A percentile compares a stretch with the other conserved stretches of the same genome.
phyloP scores from a whole-genome alignment of 2,329 filamentous ascomycete genomes.

The Waltergamsia citrina region DNA sequence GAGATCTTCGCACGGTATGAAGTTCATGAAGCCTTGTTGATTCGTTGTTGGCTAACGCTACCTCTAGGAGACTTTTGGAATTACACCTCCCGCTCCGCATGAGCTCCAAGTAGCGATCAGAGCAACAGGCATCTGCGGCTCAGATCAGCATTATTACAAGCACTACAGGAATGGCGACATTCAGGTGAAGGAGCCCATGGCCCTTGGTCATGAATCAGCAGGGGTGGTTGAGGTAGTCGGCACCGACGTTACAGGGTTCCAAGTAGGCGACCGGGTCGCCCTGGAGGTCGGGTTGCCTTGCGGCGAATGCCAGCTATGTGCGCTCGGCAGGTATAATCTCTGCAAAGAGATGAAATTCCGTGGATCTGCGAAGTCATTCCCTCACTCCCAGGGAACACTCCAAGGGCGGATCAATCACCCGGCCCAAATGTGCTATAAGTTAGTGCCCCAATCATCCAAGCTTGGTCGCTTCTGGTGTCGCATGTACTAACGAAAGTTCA shows the following conservation, averaged over 20 bases:
- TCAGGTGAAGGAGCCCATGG: constrained; percentile 56
- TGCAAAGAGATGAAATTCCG: constrained; percentile 47
- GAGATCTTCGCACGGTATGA: constrained; percentile 4
- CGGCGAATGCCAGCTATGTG: constrained; percentile 39
- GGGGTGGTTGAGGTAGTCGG: constrained; percentile 63
- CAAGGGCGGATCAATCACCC: constrained; percentile 48
- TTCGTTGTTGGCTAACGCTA: background rate
- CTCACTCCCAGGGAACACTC: constrained; percentile 49
- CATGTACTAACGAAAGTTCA: background rate
- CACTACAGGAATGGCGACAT: constrained; percentile 60
- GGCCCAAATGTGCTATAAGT: constrained; percentile 43
- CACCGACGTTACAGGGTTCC: constrained; percentile 42
- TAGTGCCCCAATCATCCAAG: too few species aligned
- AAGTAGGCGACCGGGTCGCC: constrained; percentile 61
- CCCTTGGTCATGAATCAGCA: constrained; percentile 71
- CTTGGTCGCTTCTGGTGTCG: too few species aligned
- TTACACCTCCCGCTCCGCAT: constrained; percentile 39
- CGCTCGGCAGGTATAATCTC: constrained; percentile 50
- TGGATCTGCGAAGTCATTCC: constrained; percentile 45
- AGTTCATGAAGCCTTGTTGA: background rate
- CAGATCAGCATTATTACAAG: constrained; percentile 57
- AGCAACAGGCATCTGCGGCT: constrained; percentile 57
- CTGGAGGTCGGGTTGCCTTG: constrained; percentile 71
- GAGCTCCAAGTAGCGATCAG: constrained; percentile 53
- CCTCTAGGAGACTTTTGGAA: constrained; percentile 40